Evolutionary conservation across 2,329 filamentous ascomycete species (phyloP).

Genomic region (Neofusicoccum kwambonambiense): DNA sequence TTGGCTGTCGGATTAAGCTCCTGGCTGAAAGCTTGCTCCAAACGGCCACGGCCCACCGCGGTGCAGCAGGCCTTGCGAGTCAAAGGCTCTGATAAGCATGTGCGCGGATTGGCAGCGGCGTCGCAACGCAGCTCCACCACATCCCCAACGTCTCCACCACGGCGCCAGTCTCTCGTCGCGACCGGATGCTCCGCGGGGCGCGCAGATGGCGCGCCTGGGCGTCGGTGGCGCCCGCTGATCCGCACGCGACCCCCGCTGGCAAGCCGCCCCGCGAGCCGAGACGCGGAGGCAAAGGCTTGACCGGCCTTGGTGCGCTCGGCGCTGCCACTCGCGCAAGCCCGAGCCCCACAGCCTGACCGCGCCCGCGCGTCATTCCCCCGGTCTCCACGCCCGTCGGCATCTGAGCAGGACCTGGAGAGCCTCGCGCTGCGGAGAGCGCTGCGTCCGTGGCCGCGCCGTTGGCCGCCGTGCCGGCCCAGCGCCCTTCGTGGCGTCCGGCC

Average conservation of each 20-base stretch:
- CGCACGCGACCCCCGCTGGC: not conserved
- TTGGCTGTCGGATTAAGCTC: no score
- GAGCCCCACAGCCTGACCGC: not conserved
- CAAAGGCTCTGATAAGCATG: not conserved
- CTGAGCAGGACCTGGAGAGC: not conserved
- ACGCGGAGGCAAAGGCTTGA: slow-evolving; percentile 8
- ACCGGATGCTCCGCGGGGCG: not conserved
- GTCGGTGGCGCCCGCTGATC: not conserved
- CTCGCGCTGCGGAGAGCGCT: no score
- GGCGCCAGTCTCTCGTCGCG: not conserved
- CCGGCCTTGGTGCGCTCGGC: not conserved
- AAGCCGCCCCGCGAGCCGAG: slow-evolving; percentile 10
- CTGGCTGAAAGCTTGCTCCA: no score
- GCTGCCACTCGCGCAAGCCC: not conserved
- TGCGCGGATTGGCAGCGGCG: not conserved
- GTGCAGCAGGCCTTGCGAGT: no score
- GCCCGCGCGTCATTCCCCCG: not conserved
- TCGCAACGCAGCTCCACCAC: not conserved
- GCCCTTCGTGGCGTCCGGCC: no score
- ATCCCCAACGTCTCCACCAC: not conserved
- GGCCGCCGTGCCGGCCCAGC: not conserved
- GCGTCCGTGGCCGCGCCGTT: no score
- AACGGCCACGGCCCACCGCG: no score
- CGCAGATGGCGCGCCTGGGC: not conserved
- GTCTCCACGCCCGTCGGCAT: not conserved